These are phyloP conservation scores for Lentithecium fluviatile DNA, from an alignment of 495 filamentous ascomycete species.

Conservation along the genomic window DNA sequence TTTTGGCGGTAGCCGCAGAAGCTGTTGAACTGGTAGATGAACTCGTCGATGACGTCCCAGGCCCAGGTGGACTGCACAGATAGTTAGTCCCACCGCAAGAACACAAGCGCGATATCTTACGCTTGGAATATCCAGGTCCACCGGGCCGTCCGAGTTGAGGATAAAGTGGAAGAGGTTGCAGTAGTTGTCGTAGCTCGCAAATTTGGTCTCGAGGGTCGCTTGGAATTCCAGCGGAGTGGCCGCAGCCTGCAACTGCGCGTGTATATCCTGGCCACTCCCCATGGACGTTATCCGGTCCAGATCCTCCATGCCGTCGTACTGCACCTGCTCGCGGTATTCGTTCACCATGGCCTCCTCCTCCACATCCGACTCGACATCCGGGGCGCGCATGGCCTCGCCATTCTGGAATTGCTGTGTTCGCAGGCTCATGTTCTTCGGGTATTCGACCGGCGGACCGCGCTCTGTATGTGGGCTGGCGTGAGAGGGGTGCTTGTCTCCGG, in stretches of 20 bases:
- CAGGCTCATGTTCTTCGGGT: constrained; percentile 29
- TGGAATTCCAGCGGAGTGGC: constrained; percentile 94
- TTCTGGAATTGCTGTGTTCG: constrained; percentile 12
- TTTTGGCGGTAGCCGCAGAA: constrained; percentile 95
- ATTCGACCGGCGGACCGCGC: too few relatives aligned
- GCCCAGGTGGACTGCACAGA: constrained; percentile 88
- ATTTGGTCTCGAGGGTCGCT: constrained; percentile 90
- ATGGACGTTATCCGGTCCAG: constrained; percentile 58
- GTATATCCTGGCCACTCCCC: constrained; percentile 65
- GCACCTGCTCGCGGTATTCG: constrained; percentile 93
- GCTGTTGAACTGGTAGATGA: constrained; percentile 99
- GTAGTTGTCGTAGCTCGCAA: constrained; percentile 98
- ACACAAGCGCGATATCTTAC: constrained; percentile 47
- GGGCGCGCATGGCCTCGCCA: constrained; percentile 24
- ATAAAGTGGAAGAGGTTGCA: constrained; percentile 99
- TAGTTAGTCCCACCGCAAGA: background rate
- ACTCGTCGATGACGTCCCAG: constrained; percentile 99
- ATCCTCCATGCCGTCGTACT: constrained; percentile 81
- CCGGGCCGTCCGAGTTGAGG: constrained; percentile 95
- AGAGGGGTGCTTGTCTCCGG: too few relatives aligned
- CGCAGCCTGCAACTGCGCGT: constrained; percentile 81
- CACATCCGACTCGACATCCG: constrained; percentile 79
- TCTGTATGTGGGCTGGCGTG: too few relatives aligned
- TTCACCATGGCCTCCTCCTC: constrained; percentile 92
- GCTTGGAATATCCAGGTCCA: constrained; percentile 92